phyloP scores from a whole-genome alignment of 2,329 filamentous ascomycete species.

The Cladosporium halotolerans region DNA sequence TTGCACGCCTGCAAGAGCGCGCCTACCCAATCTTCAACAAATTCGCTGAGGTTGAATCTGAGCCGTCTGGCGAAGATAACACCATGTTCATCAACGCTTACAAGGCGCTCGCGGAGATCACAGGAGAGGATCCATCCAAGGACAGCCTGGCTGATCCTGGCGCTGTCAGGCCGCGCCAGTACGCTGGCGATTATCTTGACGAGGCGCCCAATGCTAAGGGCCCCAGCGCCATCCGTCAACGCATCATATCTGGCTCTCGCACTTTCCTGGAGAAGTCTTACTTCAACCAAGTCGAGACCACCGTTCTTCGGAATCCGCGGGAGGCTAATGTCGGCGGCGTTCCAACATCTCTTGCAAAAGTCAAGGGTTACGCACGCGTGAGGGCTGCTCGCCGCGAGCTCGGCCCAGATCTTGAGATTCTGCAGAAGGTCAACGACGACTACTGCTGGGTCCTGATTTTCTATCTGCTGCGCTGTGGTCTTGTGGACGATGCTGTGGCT shows the following conservation, averaged over 20 bases:
- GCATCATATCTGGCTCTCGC: constrained; percentile 74
- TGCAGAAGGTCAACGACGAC: constrained; percentile 68
- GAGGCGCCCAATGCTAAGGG: constrained; percentile 60
- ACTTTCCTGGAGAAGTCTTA: constrained; percentile 76
- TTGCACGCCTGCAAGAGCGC: constrained; percentile 58
- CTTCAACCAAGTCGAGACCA: constrained; percentile 66
- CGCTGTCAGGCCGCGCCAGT: constrained; percentile 69
- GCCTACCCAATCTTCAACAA: constrained; percentile 70
- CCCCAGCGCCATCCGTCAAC: constrained; percentile 64
- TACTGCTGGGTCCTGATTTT: constrained; percentile 93
- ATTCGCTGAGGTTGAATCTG: constrained; percentile 67
- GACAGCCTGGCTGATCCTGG: constrained; percentile 55
- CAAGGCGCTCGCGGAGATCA: constrained; percentile 70
- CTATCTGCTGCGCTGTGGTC: constrained; percentile 79
- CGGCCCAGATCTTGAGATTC: constrained; percentile 62
- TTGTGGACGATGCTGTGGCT: constrained; percentile 73
- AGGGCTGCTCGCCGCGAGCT: constrained; percentile 75
- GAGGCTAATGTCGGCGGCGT: constrained; percentile 87
- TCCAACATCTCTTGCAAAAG: constrained; percentile 81
- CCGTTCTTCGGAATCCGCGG: constrained; percentile 75
- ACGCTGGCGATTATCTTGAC: constrained; percentile 69
- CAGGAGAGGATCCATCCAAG: constrained; percentile 61
- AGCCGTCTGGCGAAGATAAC: constrained; percentile 58
- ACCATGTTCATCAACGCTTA: constrained; percentile 71
- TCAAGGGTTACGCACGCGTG: constrained; percentile 85